A percentile compares a stretch with the other conserved stretches of the same genome.
Conservation (phyloP, 2,329 filamentous ascomycete species). For the Microcyclospora tardicrescens region DNA sequence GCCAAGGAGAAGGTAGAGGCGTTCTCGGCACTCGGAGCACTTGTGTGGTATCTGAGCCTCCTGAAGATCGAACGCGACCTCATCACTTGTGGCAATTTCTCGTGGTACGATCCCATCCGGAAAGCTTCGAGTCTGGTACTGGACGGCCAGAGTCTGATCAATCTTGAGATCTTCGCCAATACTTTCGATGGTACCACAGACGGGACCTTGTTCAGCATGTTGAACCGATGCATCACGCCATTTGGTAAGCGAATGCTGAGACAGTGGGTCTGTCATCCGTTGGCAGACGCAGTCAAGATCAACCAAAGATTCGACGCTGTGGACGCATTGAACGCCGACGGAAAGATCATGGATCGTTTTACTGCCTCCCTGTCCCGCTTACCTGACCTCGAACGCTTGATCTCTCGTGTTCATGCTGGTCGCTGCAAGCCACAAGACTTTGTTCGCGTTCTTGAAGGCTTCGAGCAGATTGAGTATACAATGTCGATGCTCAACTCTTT, state of each 20-base stretch:
- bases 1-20: conserved; percentile 64
- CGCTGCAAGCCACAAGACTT: conserved; percentile 88
- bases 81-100: conserved; percentile 81
- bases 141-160: conserved; percentile 92
- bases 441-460: conserved; percentile 82
- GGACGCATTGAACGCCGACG: conserved; percentile 78
- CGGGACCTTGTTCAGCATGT: conserved; percentile 76
- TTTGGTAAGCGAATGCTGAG: conserved; percentile 94
- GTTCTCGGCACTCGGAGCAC: conserved; percentile 82
- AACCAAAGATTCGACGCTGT: conserved; percentile 91
- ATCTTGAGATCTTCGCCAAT: conserved; percentile 94
- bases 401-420: conserved; percentile 86
- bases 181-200: conserved; percentile 73
- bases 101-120: conserved; percentile 82
- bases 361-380: conserved; percentile 78
- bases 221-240: conserved; percentile 90
- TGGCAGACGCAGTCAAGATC: conserved; percentile 76
- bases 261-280: conserved; percentile 92
- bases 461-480: conserved; percentile 94
- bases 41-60: conserved; percentile 69
- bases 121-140: conserved; percentile 81
- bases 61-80: conserved; percentile 83
- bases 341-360: conserved; percentile 70
- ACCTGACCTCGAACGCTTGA: conserved; percentile 85
- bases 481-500: conserved; percentile 65